A percentile compares a stretch with the other conserved stretches of the same genome.
These are phyloP conservation scores for Cyberlindnera xishuangbannaensis DNA, from an alignment of 805 yeast genomes.

Conservation along the genomic window DNA sequence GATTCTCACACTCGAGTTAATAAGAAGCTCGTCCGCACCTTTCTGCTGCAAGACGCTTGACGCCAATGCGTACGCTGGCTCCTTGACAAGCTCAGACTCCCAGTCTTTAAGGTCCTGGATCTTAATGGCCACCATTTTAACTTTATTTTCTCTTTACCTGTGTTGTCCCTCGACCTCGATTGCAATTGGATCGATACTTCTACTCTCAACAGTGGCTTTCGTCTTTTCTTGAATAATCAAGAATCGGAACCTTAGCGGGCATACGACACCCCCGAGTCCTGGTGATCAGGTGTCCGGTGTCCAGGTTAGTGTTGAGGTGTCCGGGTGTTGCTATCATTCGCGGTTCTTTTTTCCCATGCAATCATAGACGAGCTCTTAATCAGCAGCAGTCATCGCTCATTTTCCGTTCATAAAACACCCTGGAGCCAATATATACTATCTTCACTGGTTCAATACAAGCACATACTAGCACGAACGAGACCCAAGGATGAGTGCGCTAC, in stretches of 20 bases:
- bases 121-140: slow-evolving; percentile 7
- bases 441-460: too few species aligned
- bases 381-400: slow-evolving; percentile 3
- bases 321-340: slow-evolving; percentile 2
- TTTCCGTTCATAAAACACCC: background rate
- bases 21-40: slow-evolving; percentile 29
- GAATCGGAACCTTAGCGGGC: too few species aligned
- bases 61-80: slow-evolving; percentile 28
- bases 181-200: too few species aligned
- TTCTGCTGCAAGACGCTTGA: slow-evolving; percentile 30
- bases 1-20: slow-evolving; percentile 14
- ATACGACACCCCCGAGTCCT: too few species aligned
- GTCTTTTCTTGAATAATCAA: too few species aligned
- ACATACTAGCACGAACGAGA: too few species aligned
- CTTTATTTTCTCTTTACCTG: background rate
- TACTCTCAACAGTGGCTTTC: too few species aligned
- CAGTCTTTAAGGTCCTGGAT: slow-evolving; percentile 15
- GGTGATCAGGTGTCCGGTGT: too few species aligned
- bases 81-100: slow-evolving; percentile 24
- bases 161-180: too few species aligned
- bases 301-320: slow-evolving; percentile 5
- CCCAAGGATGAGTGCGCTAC: slow-evolving; percentile 86
- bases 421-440: too few species aligned
- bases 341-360: slow-evolving; percentile 5
- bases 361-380: slow-evolving; percentile 7